phyloP scores from a whole-genome alignment of 257 asterid species.

The Gentiana dahurica region DNA sequence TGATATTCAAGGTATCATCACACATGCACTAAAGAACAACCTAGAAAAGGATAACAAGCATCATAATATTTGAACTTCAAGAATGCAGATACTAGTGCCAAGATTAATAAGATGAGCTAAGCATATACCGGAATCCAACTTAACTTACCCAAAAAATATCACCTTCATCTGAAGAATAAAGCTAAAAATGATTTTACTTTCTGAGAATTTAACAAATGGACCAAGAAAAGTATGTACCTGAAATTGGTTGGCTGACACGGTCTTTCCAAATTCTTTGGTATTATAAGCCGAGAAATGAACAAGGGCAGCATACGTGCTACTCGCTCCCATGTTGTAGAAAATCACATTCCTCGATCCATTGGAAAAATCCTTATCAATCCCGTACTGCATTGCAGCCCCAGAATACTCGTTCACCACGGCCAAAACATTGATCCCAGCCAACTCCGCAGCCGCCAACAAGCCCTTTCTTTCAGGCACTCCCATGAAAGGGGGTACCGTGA shows the following conservation, averaged over 20 bases:
- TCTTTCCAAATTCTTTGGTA: slow-evolving; percentile 75
- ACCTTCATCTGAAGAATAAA: too few species aligned
- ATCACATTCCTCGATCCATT: slow-evolving; percentile 80
- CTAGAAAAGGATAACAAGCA: too few species aligned
- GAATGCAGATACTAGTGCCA: too few species aligned
- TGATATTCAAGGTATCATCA: too few species aligned
- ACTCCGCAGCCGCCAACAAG: slow-evolving; percentile 73
- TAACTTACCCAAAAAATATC: too few species aligned
- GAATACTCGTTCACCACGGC: slow-evolving; percentile 88
- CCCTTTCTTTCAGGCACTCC: slow-evolving; percentile 85
- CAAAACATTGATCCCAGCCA: slow-evolving; percentile 87
- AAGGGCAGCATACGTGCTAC: slow-evolving; percentile 88
- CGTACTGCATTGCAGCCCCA: slow-evolving; percentile 97
- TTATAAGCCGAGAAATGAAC: slow-evolving; percentile 85
- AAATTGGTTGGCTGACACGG: slow-evolving; percentile 74
- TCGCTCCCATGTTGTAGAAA: slow-evolving; percentile 95
- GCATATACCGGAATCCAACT: too few species aligned
- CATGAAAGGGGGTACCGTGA: slow-evolving; percentile 79
- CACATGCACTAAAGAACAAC: too few species aligned
- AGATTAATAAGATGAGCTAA: too few species aligned
- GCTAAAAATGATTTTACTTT: not conserved
- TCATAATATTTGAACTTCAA: too few species aligned
- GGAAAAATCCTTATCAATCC: slow-evolving; percentile 91
- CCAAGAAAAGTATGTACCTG: slow-evolving; percentile 36
- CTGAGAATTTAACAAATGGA: not conserved